These are phyloP conservation scores for Inonotus obliquus DNA, from an alignment of 1,284 basidiomycete species.

Conservation along the genomic window DNA sequence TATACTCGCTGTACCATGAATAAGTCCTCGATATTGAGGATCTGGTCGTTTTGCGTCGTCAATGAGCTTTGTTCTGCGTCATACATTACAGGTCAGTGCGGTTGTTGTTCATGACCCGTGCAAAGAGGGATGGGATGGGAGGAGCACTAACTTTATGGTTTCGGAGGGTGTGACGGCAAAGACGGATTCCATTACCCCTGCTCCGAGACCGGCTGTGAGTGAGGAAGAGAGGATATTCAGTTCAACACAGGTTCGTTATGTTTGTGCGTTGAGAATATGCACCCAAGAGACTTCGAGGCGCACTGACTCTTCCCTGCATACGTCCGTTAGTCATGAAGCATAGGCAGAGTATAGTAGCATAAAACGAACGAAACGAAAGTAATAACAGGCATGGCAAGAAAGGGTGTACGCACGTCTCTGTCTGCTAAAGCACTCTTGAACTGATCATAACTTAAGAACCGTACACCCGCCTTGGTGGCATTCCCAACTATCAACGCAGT, in stretches of 20 bases:
- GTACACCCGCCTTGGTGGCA: slow-evolving; percentile 86
- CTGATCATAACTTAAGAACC: slow-evolving; percentile 93
- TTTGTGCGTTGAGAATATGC: slow-evolving; percentile 23
- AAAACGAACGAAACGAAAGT: background rate
- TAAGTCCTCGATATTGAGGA: slow-evolving; percentile 84
- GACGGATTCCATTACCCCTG: slow-evolving; percentile 91
- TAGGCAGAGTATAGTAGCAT: background rate
- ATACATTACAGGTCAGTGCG: background rate
- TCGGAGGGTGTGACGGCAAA: slow-evolving; percentile 97
- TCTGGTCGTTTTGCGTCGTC: slow-evolving; percentile 85
- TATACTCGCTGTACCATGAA: slow-evolving; percentile 83
- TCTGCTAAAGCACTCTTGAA: slow-evolving; percentile 88
- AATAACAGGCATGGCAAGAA: too few relatives aligned
- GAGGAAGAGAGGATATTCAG: background rate
- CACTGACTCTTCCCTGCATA: slow-evolving; percentile 80
- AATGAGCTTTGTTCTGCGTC: slow-evolving; percentile 91
- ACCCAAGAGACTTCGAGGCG: slow-evolving; percentile 81
- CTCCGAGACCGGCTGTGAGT: slow-evolving; percentile 81
- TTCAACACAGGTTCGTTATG: slow-evolving; percentile 5
- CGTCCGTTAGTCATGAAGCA: background rate
- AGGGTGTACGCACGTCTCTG: slow-evolving; percentile 52
- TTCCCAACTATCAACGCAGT: slow-evolving; percentile 88
- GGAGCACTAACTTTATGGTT: slow-evolving; percentile 95
- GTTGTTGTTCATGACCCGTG: background rate
- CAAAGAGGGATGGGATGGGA: background rate